Base-by-base conservation (phyloP, 2,329 filamentous ascomycete genomes). In the Curvularia eragrostidis region DNA sequence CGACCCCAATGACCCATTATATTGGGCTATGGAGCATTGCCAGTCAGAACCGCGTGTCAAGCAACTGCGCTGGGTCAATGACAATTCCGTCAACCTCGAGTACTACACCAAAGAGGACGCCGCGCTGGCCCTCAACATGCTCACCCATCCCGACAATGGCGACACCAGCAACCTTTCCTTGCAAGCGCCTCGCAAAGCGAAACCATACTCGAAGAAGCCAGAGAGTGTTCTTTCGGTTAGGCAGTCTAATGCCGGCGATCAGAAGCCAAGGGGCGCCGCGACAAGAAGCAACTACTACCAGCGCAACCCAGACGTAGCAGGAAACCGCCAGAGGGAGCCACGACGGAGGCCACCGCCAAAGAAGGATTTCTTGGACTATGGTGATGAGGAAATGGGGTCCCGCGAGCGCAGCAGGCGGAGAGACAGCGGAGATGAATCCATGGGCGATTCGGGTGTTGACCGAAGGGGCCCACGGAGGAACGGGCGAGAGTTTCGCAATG, bases 241-340 rank as follows among this genome's bases (percentile, higher is more conserved):
- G 48, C 84, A 91, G 59, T 89, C 93, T 0, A 84, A 93, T 5
- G 81, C 84, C 24, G 83, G 86, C 21, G 95, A 99, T 78, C 89
- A 84, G 73, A 99, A 99, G 78, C 85, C 87, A 68, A 85, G 82
- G 42, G 89, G 91, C 39, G 94, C 95, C 1, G 86, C 91, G 10
- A 85, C 89, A 49, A 85, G 90, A 60, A 98, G 94, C 77, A 86
- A 91, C 12, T 98, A 96, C 80, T 99, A 99, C 74, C 86, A 97
- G 34, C 84, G 95, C 69, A 91, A 98, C 68, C 94, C 94, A 1
- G 91, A 97, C 90, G 2, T 88, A 89, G 65, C 92, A 91, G 78
- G 85, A 86, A 64, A 67, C 51, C 81, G 87, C 61, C 84, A 88
- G 58, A 56, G 75, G 49, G 70, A 72, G 75, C 74, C 60, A 69